Base-by-base conservation (phyloP, 192 early-diverging fungal genomes). In the Geranomyces variabilis region DNA sequence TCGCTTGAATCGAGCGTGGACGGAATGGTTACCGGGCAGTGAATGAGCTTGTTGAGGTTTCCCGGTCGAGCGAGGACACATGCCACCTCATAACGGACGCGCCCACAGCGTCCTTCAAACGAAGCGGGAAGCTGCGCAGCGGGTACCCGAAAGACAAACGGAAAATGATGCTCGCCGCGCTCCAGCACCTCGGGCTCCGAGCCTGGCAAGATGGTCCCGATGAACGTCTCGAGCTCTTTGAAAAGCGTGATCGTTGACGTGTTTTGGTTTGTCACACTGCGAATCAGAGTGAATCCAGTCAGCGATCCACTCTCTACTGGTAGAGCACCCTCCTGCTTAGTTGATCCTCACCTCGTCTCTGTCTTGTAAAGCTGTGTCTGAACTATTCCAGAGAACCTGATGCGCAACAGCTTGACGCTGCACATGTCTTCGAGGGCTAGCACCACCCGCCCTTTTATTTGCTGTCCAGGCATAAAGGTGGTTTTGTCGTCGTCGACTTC, bases 141-240 rank as follows among this genome's bases (percentile, higher is more conserved):
- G 0, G 77, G 77, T n/a, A 79, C 63, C 24, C 77, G 56, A 47
- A 79, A 79, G 17, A 66, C 60, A 43, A 79, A 79, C 5, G 77
- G 77, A 49, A 59, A 79, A 17, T 66, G 63, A 64, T 75, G 69
- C 19, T 75, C 66, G 29, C 77, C 77, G 17, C 29, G 70, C 10
- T 72, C 41, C 4, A 78, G 13, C 41, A 9, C 21, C n/a, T 65
- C 63, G 21, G 53, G 22, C 5, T 49, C 28, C 4, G 74, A 33
- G 12, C 31, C 17, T 17, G 61, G 57, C 12, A 63, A 49, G 56
- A 68, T 59, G 9, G 58, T 67, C 5, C 72, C 72, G 13, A 74
- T 21, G 33, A 63, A 76, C 17, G 66, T 70, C 4, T 56, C 45
- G 14, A 78, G 43, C 51, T 78, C 76, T 69, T 75, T 78, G 64